Conservation (phyloP, 192 early-diverging fungal genomes). For the Gorgonomyces haynaldii region DNA sequence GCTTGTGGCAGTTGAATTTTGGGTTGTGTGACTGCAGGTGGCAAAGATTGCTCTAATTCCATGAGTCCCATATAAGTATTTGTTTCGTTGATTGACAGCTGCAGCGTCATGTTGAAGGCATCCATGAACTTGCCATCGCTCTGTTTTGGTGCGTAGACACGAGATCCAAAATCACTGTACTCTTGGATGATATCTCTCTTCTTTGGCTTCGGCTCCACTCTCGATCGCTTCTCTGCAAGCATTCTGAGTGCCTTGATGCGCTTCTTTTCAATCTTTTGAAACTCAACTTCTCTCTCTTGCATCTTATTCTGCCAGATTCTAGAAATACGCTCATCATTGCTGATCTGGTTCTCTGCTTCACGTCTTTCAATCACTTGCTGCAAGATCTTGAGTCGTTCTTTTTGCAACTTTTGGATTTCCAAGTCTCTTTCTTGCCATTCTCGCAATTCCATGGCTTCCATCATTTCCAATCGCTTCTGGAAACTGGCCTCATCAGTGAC, state of each 20-base stretch:
- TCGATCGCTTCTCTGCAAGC: conserved; percentile 30
- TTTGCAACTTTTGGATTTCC: conserved; percentile 41
- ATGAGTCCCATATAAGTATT: conserved; percentile 19
- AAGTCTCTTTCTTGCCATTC: conserved; percentile 51
- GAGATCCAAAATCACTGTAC: conserved; percentile 39
- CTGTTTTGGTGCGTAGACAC: conserved; percentile 45
- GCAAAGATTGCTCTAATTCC: conserved; percentile 25
- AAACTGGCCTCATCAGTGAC: conserved; percentile 44
- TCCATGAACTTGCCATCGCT: conserved; percentile 42
- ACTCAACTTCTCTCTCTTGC: conserved; percentile 33
- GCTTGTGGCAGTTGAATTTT: conserved; percentile 14
- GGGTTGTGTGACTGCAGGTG: conserved; percentile 17
- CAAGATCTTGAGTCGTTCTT: conserved; percentile 36
- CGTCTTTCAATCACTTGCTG: conserved; percentile 37
- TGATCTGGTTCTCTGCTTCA: conserved; percentile 37
- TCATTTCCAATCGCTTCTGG: conserved; percentile 44
- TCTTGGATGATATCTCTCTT: conserved; percentile 46
- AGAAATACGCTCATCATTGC: conserved; percentile 34
- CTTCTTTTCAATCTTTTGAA: conserved; percentile 34
- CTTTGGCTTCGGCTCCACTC: conserved; percentile 32
- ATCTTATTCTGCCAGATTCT: conserved; percentile 49
- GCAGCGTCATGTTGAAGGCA: conserved; percentile 14
- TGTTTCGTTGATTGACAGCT: conserved; percentile 24
- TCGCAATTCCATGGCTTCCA: conserved; percentile 52
- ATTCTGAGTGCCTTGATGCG: conserved; percentile 42